Evolutionary conservation across 345 rosid genomes (phyloP), one percentile per base, ranked within the genome.

Genomic region (Mallotus nudiflorus): DNA sequence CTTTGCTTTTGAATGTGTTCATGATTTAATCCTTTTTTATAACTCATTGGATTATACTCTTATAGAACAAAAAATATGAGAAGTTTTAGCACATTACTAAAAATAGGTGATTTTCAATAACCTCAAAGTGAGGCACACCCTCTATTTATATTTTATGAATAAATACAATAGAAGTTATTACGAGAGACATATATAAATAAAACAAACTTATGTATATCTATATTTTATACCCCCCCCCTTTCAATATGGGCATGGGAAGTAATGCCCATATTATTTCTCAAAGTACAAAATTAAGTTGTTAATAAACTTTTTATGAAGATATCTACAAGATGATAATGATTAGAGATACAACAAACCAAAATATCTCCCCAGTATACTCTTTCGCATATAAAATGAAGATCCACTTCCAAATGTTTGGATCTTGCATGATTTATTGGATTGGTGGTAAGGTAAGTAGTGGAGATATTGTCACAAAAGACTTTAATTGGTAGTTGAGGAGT

Each of bases 71-170:
- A 65, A 54, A 56, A 2, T 2, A 18, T 20, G 1, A 39, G 13
- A 0, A 11, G 18, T 5, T 35, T 42, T 0, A 45, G 35, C 28
- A 28, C 3, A 45, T 64, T 56, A 48, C 51, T 45, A 12, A 75
- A 85, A 0, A 87, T 85, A 0, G 89, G 89, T 0, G 82, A n/a
- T 52, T 60, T 22, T 8, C n/a, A n/a, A n/a, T n/a, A n/a, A 37
- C 9, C 35, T 56, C 78, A 86, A 88, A 85, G 85, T 1, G 83
- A 84, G 85, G 88, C 87, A 7, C 83, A 83, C 50, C 87, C 91
- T n/a, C n/a, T n/a, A n/a, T n/a, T n/a, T n/a, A n/a, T n/a, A n/a
- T n/a, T n/a, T n/a, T n/a, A n/a, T n/a, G n/a, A n/a, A n/a, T n/a
- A n/a, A n/a, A n/a, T n/a, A n/a, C n/a, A n/a, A n/a, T n/a, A n/a